Evolutionary conservation across 2,329 filamentous ascomycete species (phyloP).

Genomic region (Leptographium radiaticola): DNA sequence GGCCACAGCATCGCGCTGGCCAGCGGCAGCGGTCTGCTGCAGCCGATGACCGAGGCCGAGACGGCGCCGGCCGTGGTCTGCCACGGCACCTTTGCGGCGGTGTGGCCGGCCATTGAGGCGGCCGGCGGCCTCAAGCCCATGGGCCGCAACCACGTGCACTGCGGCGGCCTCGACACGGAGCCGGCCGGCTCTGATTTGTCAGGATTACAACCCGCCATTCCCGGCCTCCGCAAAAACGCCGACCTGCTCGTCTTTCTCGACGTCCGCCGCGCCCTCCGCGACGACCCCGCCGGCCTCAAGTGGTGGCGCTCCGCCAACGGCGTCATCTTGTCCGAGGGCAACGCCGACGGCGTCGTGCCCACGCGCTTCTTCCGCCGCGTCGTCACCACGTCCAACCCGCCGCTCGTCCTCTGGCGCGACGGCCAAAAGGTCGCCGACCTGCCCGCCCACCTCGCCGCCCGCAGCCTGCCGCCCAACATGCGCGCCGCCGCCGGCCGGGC

Average conservation of each 20-base stretch:
- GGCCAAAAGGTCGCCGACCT: constrained; percentile 55
- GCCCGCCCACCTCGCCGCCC: constrained; percentile 38
- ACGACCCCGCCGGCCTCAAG: constrained; percentile 37
- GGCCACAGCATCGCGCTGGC: constrained; percentile 74
- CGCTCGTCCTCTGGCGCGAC: constrained; percentile 53
- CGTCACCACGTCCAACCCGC: constrained; percentile 38
- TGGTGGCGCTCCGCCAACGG: constrained; percentile 76
- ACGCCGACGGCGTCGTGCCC: constrained; percentile 48
- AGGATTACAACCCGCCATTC: constrained; percentile 28
- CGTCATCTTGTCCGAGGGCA: constrained; percentile 54
- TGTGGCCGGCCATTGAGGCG: constrained; percentile 63
- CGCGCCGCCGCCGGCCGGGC: constrained; percentile 20
- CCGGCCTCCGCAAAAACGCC: constrained; percentile 67
- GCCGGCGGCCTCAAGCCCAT: constrained; percentile 69
- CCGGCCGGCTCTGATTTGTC: no score
- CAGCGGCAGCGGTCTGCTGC: constrained; percentile 51
- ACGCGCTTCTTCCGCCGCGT: constrained; percentile 60
- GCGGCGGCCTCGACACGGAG: constrained; percentile 33
- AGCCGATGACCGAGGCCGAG: constrained; percentile 46
- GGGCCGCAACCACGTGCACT: constrained; percentile 82
- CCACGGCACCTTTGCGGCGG: constrained; percentile 78
- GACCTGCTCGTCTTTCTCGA: constrained; percentile 71
- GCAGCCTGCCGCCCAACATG: constrained; percentile 36
- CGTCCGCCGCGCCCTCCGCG: constrained; percentile 46
- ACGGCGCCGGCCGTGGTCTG: constrained; percentile 57